Evolutionary conservation across 257 asterid species (phyloP), one percentile per base, ranked within the genome.

Genomic region (Lycium barbarum): DNA sequence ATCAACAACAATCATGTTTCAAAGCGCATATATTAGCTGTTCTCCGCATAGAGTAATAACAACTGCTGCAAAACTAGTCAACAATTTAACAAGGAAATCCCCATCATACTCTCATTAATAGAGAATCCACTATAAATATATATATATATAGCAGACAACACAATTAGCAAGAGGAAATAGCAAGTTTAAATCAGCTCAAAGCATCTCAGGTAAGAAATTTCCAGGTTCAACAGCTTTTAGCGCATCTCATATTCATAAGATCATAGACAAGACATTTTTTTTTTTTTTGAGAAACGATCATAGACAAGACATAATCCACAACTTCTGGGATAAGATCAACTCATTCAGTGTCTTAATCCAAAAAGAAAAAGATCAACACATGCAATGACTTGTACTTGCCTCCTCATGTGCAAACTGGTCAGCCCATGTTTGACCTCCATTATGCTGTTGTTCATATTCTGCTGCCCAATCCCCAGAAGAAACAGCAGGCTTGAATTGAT

Each of bases 391-490:
- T 68, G 85, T 54, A 89, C 96, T 92, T 87, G 89, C 99, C 98
- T 92, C 94, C 91, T 95, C 97, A 86, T 91, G 92, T 63, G 87
- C 89, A 89, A 93, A 96, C 88, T 96, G 99, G 84, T 95, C 92
- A 84, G 92, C 98, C 99, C 99, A 96, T 89, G 98, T 87, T 89
- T 92, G 92, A 73, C 95, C 95, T 70, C 95, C 93, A 87, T 86
- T 89, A 84, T 93, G 88, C 90, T 95, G 98, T 83, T 95, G 97
- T 78, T 91, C 93, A 84, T 93, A 96, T 84, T 96, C 99, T 72
- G 95, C 84, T 65, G 95, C 98, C 99, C 99, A 96, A 87, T 95
- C 97, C 86, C 94, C 97, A 81, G 98, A 93, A 61, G 94, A 89
- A 68, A 97, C 86, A 87, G 94, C 93, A 70, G 95, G 94, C 88